These are phyloP conservation scores for Rhynchospora tenuis DNA, from an alignment of 176 grass and related monocot genomes.

Conservation along the genomic window DNA sequence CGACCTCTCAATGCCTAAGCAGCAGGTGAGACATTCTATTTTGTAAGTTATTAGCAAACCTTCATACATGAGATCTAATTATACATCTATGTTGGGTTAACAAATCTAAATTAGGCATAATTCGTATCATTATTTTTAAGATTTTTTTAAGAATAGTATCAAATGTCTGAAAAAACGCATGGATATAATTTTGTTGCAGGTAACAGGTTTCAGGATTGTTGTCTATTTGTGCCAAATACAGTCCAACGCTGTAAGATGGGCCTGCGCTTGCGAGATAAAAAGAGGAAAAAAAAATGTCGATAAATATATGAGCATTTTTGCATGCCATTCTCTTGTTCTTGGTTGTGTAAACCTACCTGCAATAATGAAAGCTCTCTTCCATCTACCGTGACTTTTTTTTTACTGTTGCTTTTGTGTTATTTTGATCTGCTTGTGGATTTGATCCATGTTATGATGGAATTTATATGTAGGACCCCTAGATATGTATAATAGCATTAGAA, in stretches of 20 bases:
- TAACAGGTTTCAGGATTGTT: neutral
- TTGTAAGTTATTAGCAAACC: neutral
- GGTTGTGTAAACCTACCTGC: neutral
- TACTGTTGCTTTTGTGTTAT: neutral
- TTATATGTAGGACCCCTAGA: neutral
- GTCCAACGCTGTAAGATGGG: neutral
- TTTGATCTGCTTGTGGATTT: neutral
- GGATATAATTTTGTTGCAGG: neutral
- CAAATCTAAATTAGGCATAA: too few relatives aligned
- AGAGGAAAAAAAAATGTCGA: neutral
- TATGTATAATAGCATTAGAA: neutral
- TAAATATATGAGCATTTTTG: neutral
- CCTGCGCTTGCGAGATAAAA: neutral
- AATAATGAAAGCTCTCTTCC: neutral
- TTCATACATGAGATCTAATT: neutral
- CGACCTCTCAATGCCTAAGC: constrained; percentile 32
- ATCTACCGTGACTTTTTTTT: neutral
- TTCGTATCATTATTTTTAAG: neutral
- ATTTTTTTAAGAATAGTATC: neutral
- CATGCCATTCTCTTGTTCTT: neutral
- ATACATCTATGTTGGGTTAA: too few relatives aligned
- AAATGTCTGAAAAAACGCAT: neutral
- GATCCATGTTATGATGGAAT: neutral
- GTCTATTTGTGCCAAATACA: neutral
- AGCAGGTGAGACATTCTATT: constrained; percentile 26